Percentiles rank a stretch among this genome's conserved stretches.
These are phyloP conservation scores for Schizopora paradoxa DNA, from an alignment of 1,284 basidiomycete genomes.

Conservation along the genomic window DNA sequence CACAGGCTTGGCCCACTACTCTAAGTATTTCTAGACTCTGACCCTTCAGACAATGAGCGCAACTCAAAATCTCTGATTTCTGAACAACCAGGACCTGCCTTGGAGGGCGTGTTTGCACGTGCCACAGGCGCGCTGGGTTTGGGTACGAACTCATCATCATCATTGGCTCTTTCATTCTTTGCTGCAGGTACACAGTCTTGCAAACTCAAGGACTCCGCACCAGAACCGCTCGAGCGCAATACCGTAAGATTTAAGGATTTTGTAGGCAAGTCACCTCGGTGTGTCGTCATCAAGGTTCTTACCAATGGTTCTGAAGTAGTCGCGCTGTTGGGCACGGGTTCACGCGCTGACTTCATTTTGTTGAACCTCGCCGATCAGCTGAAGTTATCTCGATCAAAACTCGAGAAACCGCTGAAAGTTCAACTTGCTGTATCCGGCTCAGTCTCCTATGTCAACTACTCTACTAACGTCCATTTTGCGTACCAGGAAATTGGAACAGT, in stretches of 20 bases:
- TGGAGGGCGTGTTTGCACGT: no score
- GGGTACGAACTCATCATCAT: no score
- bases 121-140: no score
- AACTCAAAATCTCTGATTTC: no score
- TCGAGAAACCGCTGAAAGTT: slow-evolving; percentile 24
- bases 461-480: slow-evolving; percentile 13
- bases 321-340: slow-evolving; percentile 31
- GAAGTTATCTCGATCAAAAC: slow-evolving; percentile 20
- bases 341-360: slow-evolving; percentile 33
- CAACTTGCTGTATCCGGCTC: slow-evolving; percentile 31
- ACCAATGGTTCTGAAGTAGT: slow-evolving; percentile 25
- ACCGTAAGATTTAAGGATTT: not conserved
- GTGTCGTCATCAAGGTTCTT: slow-evolving; percentile 23
- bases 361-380: slow-evolving; percentile 30
- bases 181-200: no score
- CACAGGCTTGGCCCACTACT: no score
- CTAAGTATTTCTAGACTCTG: no score
- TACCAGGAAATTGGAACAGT: no score
- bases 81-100: no score
- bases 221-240: not conserved
- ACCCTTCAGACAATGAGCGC: no score
- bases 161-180: no score
- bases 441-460: slow-evolving; percentile 19
- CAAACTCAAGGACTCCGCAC: no score
- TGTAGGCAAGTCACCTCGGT: not conserved